These are phyloP conservation scores for Malus sieversii DNA, from an alignment of 306 rosid species.

Conservation along the genomic window DNA sequence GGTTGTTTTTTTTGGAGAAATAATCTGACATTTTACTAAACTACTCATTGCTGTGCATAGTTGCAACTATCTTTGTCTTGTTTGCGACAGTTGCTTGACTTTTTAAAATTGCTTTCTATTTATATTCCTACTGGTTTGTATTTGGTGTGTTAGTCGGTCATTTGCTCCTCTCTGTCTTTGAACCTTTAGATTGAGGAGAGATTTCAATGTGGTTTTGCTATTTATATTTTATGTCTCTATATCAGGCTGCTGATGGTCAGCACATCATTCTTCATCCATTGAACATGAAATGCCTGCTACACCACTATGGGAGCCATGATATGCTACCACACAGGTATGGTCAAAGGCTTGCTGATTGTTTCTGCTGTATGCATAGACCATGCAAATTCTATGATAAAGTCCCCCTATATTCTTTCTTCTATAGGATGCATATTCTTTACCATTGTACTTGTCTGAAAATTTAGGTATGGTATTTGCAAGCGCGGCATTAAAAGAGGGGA, in stretches of 20 bases:
- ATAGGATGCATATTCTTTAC: neutral
- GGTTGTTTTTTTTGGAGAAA: neutral
- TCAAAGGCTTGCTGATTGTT: neutral
- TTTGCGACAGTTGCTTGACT: neutral
- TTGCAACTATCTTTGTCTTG: neutral
- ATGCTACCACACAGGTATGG: constrained; percentile 78
- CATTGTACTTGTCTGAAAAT: neutral
- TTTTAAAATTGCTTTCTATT: neutral
- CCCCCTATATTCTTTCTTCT: neutral
- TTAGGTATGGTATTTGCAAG: neutral
- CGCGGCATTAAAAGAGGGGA: neutral
- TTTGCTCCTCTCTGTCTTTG: neutral
- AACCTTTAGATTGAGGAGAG: neutral
- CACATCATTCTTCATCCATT: constrained; percentile 90
- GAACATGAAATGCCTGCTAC: constrained; percentile 82
- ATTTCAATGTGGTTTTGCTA: neutral
- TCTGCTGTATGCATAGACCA: neutral
- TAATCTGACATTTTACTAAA: neutral
- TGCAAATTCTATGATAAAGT: neutral
- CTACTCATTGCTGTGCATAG: neutral
- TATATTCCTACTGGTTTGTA: neutral
- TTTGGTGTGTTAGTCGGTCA: neutral
- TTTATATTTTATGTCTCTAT: constrained; percentile 21
- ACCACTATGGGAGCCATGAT: constrained; percentile 69
- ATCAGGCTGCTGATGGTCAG: constrained; percentile 95